phyloP scores from a whole-genome alignment of 768 basidiomycete species.

The Mycena haematopus region DNA sequence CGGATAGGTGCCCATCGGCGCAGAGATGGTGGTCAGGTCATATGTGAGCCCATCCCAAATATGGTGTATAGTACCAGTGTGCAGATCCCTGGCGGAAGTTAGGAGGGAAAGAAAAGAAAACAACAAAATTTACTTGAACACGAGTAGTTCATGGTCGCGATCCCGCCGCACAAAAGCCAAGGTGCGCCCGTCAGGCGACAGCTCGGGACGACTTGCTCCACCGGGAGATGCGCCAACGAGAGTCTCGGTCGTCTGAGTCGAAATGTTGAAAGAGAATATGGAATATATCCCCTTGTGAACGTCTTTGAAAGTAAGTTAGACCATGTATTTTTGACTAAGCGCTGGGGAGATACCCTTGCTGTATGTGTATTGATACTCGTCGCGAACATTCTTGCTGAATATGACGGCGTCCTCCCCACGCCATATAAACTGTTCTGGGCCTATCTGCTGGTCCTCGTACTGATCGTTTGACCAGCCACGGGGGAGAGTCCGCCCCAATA shows the following conservation, averaged over 20 bases:
- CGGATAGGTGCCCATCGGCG: slow-evolving; percentile 83
- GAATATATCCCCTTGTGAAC: slow-evolving; percentile 75
- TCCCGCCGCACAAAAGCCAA: slow-evolving; percentile 79
- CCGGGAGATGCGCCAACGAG: slow-evolving; percentile 67
- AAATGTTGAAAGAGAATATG: slow-evolving; percentile 71
- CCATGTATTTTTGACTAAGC: neutral
- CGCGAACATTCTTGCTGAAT: slow-evolving; percentile 68
- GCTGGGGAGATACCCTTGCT: slow-evolving; percentile 60
- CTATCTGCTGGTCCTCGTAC: slow-evolving; percentile 75
- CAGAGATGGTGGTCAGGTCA: slow-evolving; percentile 66
- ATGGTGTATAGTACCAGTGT: slow-evolving; percentile 68
- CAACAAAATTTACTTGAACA: slow-evolving; percentile 60
- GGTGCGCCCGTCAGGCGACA: slow-evolving; percentile 71
- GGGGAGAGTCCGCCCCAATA: slow-evolving; percentile 64
- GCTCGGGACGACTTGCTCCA: slow-evolving; percentile 75
- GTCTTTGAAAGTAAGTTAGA: slow-evolving; percentile 47
- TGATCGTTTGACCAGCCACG: slow-evolving; percentile 63
- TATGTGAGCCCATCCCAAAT: slow-evolving; percentile 75
- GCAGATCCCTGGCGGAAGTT: slow-evolving; percentile 56
- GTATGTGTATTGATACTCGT: slow-evolving; percentile 58
- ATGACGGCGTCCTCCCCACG: slow-evolving; percentile 61
- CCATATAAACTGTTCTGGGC: slow-evolving; percentile 77
- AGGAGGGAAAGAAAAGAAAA: neutral
- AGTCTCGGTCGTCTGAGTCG: slow-evolving; percentile 54
- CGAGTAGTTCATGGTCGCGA: slow-evolving; percentile 73